Evolutionary conservation across 768 basidiomycete genomes (phyloP), one percentile per base, ranked within the genome.

Genomic region (Tulasnella sp.): DNA sequence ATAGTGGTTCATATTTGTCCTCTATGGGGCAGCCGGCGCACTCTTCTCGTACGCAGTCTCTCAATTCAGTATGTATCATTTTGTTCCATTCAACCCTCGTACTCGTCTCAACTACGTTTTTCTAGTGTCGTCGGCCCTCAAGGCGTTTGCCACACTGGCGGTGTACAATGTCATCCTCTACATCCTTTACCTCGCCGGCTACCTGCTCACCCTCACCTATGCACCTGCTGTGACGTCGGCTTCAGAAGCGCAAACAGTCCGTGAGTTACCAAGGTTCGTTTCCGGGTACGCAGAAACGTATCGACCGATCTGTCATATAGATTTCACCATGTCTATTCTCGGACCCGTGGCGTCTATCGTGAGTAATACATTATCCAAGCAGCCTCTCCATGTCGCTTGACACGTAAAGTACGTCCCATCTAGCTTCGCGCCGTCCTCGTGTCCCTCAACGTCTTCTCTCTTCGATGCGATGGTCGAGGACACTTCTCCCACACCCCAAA

Each of bases 81-180:
- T 19, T 10, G 12, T 42, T 46, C n/a, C 15, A 4, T 30, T 34
- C 29, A 11, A 44, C 22, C 17, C 49, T 10, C 34, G 29, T 17
- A 45, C 54, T 57, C n/a, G n/a, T n/a, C 4, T 25, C 27, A 17
- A 43, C 53, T n/a, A 24, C 21, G 15, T 34, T 21, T 22, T 49
- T 4, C 17, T 57, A 46, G 41, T 79, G 57, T 67, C 78, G 1
- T 84, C 85, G 0, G 81, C 85, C 10, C 72, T 90, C 24, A 81
- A 83, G 2, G 82, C 85, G 2, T 89, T 88, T 63, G 85, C 87
- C 0, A 71, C 76, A 4, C 78, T 81, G 12, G 86, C 86, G 3
- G 85, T 80, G 15, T 85, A 83, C 65, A 84, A 88, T 63, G 76
- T 86, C 43, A 69, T 88, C 55, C 78, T 87, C 69, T 87, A 81